Base-by-base conservation (phyloP, 352 stramenopile genomes). In the Pythium utonaiense region DNA sequence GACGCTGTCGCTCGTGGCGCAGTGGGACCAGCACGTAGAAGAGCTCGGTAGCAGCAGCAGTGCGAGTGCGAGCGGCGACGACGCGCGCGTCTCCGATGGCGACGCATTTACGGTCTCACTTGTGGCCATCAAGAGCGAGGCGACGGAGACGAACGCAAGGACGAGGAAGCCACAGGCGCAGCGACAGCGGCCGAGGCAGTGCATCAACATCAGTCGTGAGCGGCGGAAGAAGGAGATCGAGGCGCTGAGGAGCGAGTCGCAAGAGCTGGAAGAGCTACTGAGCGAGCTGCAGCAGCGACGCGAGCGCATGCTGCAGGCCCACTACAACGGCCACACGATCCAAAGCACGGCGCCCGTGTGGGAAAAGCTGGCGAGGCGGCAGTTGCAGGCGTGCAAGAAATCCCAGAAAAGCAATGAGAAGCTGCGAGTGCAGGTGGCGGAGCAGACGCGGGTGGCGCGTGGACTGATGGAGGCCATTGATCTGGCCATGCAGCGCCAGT, bases 1-100 rank as follows among this genome's bases (percentile, higher is more conserved):
- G 38, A 45, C 38, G 38, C 38, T 45, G 38, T 45, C 38, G n/a
- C 38, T 45, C n/a, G 38, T 45, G 38, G 38, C 38, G 38, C n/a
- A 17, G n/a, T 45, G 38, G 38, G 38, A 19, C 10, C 19, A 45
- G 38, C 38, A 25, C 16, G 10, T 27, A 8, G 38, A 45, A 27
- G 17, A 45, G 38, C 38, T n/a, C n/a, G n/a, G n/a, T n/a, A n/a
- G 19, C 17, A 45, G 38, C n/a, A 45, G 38, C 38, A 45, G 38
- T 19, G n/a, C 16, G 16, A 25, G 38, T 19, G n/a, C 6, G 38
- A 45, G 36, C 16, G 14, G 36, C 14, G 7, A 44, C 14, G 36
- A 19, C 8, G 14, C 36, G 14, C 13, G 38, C 38, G n/a, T 27
- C n/a, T 27, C 38, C n/a, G 38, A 3, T 17, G 17, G 17, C 17